Percentiles rank a stretch among this genome's conserved stretches.
These are phyloP conservation scores for Amylocarpus encephaloides DNA, from an alignment of 2,329 filamentous ascomycete genomes.

Conservation along the genomic window DNA sequence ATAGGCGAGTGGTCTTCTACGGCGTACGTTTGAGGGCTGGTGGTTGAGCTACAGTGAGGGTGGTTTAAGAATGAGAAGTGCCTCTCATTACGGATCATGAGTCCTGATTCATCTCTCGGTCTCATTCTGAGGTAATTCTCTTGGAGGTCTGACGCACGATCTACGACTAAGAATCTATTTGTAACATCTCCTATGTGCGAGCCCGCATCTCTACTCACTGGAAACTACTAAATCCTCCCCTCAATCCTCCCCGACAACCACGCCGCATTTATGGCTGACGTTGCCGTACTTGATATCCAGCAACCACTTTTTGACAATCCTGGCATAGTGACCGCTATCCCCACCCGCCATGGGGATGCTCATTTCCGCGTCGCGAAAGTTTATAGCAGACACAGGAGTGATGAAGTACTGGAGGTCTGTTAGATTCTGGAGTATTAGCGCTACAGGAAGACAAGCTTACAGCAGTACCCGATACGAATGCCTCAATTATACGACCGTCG, in stretches of 20 bases:
- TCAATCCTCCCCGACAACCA: slow-evolving; percentile 52
- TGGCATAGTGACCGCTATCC: slow-evolving; percentile 46
- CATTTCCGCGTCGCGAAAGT: slow-evolving; percentile 59
- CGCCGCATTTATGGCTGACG: slow-evolving; percentile 61
- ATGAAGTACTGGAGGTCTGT: slow-evolving; percentile 51
- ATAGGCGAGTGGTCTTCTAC: too few species aligned
- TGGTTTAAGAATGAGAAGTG: too few species aligned
- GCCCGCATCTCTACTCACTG: neutral
- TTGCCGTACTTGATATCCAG: slow-evolving; percentile 69
- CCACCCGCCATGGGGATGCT: slow-evolving; percentile 53
- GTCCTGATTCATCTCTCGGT: too few species aligned
- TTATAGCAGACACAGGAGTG: slow-evolving; percentile 60
- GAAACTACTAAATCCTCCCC: neutral
- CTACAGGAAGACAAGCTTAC: neutral
- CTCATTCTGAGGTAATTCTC: too few species aligned
- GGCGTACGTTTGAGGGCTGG: too few species aligned
- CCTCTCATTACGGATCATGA: too few species aligned
- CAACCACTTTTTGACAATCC: slow-evolving; percentile 58
- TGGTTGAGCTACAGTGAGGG: too few species aligned
- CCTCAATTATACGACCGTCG: slow-evolving; percentile 74
- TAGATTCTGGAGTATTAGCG: neutral
- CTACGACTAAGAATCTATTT: too few species aligned
- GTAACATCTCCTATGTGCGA: neutral
- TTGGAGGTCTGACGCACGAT: too few species aligned
- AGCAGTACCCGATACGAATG: slow-evolving; percentile 82